These are phyloP conservation scores for Rhodosorus marinus DNA, from an alignment of 23 red algal species.

Conservation along the genomic window DNA sequence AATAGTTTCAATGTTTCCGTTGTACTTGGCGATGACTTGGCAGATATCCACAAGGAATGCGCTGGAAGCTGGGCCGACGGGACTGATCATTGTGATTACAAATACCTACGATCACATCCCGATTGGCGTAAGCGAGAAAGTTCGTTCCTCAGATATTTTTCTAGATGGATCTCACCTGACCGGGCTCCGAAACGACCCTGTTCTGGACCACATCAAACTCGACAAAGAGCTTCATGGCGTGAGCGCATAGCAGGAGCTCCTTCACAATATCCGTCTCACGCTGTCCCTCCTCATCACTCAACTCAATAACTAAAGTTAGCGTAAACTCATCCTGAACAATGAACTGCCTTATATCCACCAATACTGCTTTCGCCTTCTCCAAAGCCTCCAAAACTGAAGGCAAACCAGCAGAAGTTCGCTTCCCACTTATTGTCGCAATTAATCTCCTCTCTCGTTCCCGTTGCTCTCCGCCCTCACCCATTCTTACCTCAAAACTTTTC, in stretches of 20 bases:
- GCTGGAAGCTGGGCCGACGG: slow-evolving; percentile 11
- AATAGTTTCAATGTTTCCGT: slow-evolving; percentile 17
- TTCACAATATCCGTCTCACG: slow-evolving; percentile 11
- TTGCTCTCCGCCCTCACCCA: too few species aligned
- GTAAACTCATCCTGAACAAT: background rate
- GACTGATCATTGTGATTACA: slow-evolving; percentile 22
- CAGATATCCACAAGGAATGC: slow-evolving; percentile 13
- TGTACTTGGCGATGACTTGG: slow-evolving; percentile 1
- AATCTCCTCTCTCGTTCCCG: too few species aligned
- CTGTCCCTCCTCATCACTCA: background rate
- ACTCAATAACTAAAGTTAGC: background rate
- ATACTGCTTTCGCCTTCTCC: background rate
- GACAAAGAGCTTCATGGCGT: slow-evolving; percentile 17
- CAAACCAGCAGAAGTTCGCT: background rate
- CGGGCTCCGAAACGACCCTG: background rate
- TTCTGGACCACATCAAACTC: slow-evolving; percentile 11
- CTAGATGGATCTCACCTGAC: background rate
- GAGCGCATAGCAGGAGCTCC: slow-evolving; percentile 34
- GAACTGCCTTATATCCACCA: background rate
- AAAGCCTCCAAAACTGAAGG: background rate
- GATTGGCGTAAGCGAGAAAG: background rate
- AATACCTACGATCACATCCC: background rate
- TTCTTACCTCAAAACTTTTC: too few species aligned
- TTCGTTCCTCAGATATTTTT: background rate
- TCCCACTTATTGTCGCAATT: background rate